These are phyloP conservation scores for Astrothelium subdiscretum DNA, from an alignment of 495 filamentous ascomycete species.

Conservation along the genomic window DNA sequence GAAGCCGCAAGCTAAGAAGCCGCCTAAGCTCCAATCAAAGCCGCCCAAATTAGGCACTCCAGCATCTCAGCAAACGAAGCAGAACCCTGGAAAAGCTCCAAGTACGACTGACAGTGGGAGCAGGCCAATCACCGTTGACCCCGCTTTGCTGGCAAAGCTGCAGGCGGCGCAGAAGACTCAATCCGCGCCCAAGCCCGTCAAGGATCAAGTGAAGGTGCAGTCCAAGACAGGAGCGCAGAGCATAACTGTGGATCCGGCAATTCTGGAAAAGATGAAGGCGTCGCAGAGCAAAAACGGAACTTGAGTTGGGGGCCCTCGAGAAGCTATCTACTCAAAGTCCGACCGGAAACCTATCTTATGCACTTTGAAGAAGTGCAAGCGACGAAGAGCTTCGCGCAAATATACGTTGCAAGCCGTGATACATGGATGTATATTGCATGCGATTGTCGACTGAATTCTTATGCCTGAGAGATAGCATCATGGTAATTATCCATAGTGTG, in stretches of 20 bases:
- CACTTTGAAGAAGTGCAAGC: too few species aligned
- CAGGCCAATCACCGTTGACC: constrained; percentile 8
- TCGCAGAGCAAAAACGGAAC: constrained; percentile 7
- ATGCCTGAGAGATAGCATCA: too few species aligned
- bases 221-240: constrained; percentile 11
- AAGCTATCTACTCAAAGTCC: too few species aligned
- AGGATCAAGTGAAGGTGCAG: constrained; percentile 9
- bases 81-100: background rate
- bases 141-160: constrained; percentile 9
- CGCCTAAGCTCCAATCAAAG: constrained; percentile 10
- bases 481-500: too few species aligned
- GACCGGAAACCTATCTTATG: too few species aligned
- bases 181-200: constrained; percentile 4
- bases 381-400: too few species aligned
- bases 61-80: constrained; percentile 4
- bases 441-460: too few species aligned
- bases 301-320: constrained; percentile 1
- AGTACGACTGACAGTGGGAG: background rate
- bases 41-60: constrained; percentile 8
- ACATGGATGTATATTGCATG: too few species aligned
- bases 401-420: too few species aligned
- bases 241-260: background rate
- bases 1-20: constrained; percentile 11
- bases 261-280: constrained; percentile 7
- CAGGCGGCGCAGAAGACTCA: constrained; percentile 11